Evolutionary conservation across 108 stramenopile genomes (phyloP).

Genomic region (Cyclotella atomus): DNA sequence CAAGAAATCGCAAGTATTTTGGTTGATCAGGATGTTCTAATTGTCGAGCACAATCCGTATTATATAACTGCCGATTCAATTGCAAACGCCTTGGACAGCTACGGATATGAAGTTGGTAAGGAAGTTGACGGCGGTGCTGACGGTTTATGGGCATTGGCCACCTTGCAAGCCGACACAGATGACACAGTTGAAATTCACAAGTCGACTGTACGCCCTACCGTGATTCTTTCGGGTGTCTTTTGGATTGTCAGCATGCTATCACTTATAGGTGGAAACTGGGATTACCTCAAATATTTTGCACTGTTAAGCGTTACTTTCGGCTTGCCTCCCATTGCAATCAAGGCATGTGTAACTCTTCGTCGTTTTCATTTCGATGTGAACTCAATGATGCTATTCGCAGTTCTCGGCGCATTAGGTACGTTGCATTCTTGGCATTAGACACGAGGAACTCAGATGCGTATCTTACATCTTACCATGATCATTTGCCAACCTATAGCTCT

Average conservation of each 20-base stretch:
- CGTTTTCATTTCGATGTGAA: slow-evolving; percentile 75
- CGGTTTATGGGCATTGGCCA: slow-evolving; percentile 36
- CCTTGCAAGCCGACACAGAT: slow-evolving; percentile 7
- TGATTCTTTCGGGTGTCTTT: slow-evolving; percentile 56
- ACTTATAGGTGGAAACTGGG: slow-evolving; percentile 66
- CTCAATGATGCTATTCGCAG: slow-evolving; percentile 81
- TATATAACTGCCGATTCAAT: slow-evolving; percentile 34
- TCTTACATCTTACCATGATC: too few species aligned
- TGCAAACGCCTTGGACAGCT: slow-evolving; percentile 36
- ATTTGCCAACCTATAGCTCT: too few species aligned
- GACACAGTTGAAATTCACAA: slow-evolving; percentile 21
- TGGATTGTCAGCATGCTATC: slow-evolving; percentile 71
- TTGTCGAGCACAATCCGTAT: slow-evolving; percentile 50
- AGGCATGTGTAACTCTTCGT: slow-evolving; percentile 58
- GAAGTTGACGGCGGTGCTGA: slow-evolving; percentile 35
- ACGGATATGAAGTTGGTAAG: not conserved
- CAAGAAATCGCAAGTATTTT: slow-evolving; percentile 14
- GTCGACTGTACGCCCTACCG: slow-evolving; percentile 31
- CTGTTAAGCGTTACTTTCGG: slow-evolving; percentile 64
- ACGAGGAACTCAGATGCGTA: too few species aligned
- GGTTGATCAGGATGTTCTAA: slow-evolving; percentile 40
- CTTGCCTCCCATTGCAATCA: slow-evolving; percentile 66
- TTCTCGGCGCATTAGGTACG: slow-evolving; percentile 80
- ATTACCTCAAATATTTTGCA: slow-evolving; percentile 67
- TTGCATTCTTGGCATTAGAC: too few species aligned